Percentiles rank a stretch among this genome's conserved stretches.
These are phyloP conservation scores for Mycena polygramma DNA, from an alignment of 768 basidiomycete genomes.

Conservation along the genomic window DNA sequence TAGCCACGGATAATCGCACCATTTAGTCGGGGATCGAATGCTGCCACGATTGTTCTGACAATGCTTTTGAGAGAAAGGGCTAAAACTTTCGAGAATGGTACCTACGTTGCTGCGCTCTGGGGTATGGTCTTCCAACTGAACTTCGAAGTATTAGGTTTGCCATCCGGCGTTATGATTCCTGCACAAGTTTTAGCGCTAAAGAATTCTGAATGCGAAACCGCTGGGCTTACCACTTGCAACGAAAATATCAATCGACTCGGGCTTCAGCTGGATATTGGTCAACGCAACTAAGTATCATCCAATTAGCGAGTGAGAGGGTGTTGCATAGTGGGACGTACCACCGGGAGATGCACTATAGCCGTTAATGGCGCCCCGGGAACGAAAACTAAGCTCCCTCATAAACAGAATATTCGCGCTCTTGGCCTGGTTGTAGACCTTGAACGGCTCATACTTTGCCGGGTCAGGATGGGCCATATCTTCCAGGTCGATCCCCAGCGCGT, in stretches of 20 bases:
- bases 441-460: conserved; percentile 2
- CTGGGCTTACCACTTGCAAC: background rate
- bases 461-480: background rate
- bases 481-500: conserved; percentile 7
- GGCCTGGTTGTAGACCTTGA: conserved; percentile 3
- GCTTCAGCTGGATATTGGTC: conserved; percentile 21
- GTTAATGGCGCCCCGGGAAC: background rate
- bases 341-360: conserved; percentile 17
- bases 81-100: background rate
- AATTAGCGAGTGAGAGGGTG: background rate
- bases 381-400: background rate
- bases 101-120: conserved; percentile 17
- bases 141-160: background rate
- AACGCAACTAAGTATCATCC: background rate
- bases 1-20: background rate
- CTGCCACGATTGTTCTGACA: conserved; percentile 12
- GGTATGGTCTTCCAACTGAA: conserved; percentile 18
- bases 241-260: conserved; percentile 20
- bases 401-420: conserved; percentile 17
- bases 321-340: background rate
- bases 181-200: background rate
- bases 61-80: background rate
- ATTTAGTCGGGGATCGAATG: conserved; percentile 13
- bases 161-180: conserved; percentile 13
- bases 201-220: too few relatives aligned